Conservation (phyloP, 495 filamentous ascomycete species). For the Penicillium pulvis region DNA sequence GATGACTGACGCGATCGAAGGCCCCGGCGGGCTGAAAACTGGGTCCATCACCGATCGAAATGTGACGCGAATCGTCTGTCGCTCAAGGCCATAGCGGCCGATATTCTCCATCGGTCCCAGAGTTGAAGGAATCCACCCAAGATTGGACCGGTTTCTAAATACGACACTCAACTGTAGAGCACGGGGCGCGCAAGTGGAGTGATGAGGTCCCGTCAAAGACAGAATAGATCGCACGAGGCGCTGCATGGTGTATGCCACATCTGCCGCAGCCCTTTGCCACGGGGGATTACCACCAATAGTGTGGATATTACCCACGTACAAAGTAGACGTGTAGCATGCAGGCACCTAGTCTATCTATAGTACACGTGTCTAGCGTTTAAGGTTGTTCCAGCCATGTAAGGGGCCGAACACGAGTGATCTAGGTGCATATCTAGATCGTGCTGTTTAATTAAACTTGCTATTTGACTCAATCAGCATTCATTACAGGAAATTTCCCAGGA, state of each 20-base stretch:
- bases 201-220: not conserved
- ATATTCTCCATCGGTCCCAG: conserved; percentile 8
- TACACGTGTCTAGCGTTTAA: conserved; percentile 1
- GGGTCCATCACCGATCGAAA: conserved; percentile 6
- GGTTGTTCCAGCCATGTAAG: conserved; percentile 2
- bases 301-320: not conserved
- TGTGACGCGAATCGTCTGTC: not conserved
- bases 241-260: conserved; percentile 6
- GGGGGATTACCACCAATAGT: not conserved
- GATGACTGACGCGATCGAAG: conserved; percentile 1
- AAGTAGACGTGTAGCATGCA: not conserved
- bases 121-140: not conserved
- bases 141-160: not conserved
- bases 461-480: not conserved
- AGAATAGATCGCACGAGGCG: conserved; percentile 8
- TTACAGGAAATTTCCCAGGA: not conserved
- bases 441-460: not conserved
- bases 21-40: conserved; percentile 2
- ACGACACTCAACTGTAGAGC: not conserved
- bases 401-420: conserved; percentile 2
- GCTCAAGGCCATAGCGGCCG: conserved; percentile 3
- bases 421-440: not conserved
- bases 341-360: not conserved
- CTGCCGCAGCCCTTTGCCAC: not conserved
- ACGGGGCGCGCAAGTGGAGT: conserved; percentile 8